Conservation (phyloP, 2,329 filamentous ascomycete genomes). For the Alternaria brassicae region DNA sequence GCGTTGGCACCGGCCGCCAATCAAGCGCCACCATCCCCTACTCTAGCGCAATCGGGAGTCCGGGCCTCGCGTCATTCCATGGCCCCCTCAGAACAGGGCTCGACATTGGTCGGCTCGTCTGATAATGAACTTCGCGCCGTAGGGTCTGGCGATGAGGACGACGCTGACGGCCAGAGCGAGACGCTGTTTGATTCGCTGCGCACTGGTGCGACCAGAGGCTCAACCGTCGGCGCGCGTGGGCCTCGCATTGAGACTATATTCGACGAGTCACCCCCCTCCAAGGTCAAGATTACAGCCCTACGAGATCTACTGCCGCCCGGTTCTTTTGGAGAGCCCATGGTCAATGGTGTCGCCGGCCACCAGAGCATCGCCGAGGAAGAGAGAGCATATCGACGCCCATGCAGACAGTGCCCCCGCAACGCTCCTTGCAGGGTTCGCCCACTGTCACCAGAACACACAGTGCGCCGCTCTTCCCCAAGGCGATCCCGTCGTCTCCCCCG, state of each 20-base stretch:
- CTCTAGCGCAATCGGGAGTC: conserved; percentile 46
- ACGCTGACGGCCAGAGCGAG: conserved; percentile 80
- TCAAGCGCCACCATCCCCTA: conserved; percentile 46
- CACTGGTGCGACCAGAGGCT: conserved; percentile 71
- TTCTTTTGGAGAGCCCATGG: conserved; percentile 50
- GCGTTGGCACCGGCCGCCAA: conserved; percentile 40
- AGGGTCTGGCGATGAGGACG: conserved; percentile 75
- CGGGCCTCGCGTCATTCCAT: conserved; percentile 61
- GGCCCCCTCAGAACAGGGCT: conserved; percentile 66
- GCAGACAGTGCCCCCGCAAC: conserved; percentile 51
- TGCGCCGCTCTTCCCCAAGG: conserved; percentile 49
- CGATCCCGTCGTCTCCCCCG: conserved; percentile 56
- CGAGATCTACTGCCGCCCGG: conserved; percentile 59
- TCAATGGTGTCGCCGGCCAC: conserved; percentile 43
- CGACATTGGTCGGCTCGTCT: conserved; percentile 69
- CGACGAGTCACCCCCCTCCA: conserved; percentile 71
- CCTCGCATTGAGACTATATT: conserved; percentile 80
- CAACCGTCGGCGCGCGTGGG: conserved; percentile 68
- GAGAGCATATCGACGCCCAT: conserved; percentile 59
- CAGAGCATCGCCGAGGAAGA: conserved; percentile 60
- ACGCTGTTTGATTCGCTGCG: conserved; percentile 79
- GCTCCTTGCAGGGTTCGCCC: conserved; percentile 47
- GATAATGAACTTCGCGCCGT: conserved; percentile 71
- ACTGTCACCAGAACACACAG: conserved; percentile 37
- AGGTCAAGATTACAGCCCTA: conserved; percentile 54